Evolutionary conservation across 192 early-diverging fungal species (phyloP), one percentile per base, ranked within the genome.

Genomic region (Coemansia sp.): DNA sequence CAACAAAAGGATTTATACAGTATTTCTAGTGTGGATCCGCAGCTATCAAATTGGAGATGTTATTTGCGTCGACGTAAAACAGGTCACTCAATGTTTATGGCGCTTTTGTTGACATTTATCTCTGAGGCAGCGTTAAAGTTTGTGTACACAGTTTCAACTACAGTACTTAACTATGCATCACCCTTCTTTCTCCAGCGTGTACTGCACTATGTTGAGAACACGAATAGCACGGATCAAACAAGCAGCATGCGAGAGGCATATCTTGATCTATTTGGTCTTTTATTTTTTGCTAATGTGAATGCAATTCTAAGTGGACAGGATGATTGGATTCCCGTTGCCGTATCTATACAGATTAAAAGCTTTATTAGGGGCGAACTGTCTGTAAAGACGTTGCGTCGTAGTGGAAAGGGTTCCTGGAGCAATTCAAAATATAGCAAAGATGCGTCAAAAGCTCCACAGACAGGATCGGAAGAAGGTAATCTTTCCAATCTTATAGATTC

Each of bases 351-450:
- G n/a, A 52, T 87, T 42, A 85, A 88, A 54, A 81, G 84, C 13
- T 73, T 89, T 44, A 58, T 89, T 12, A 74, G 88, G 26, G 87
- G 80, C 0, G 91, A 92, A 69, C 84, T 92, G 4, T 88, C 89
- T 43, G 66, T 69, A n/a, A 92, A 90, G 69, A 87, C 89, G 2
- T 67, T 92, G 7, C 71, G 80, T n/a, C 80, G 89, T n/a, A 84
- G 85, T 64, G 86, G 87, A 32, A 71, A 71, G 59, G 85, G 85
- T 67, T 77, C 83, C n/a, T 86, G 85, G 65, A 16, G 16, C 50
- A 52, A 6, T 21, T 21, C 16, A 6, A 21, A 52, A 43, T 8
- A 43, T 5, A 16, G 19, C 16, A 64, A 63, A 16, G 44, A 43
- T 32, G 71, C 26, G 7, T 53, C 64, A 3, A 19, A 71, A 3